Evolutionary conservation across 2,329 filamentous ascomycete genomes (phyloP), one percentile per base, ranked within the genome.

Genomic region (Penicillium janthinellum): DNA sequence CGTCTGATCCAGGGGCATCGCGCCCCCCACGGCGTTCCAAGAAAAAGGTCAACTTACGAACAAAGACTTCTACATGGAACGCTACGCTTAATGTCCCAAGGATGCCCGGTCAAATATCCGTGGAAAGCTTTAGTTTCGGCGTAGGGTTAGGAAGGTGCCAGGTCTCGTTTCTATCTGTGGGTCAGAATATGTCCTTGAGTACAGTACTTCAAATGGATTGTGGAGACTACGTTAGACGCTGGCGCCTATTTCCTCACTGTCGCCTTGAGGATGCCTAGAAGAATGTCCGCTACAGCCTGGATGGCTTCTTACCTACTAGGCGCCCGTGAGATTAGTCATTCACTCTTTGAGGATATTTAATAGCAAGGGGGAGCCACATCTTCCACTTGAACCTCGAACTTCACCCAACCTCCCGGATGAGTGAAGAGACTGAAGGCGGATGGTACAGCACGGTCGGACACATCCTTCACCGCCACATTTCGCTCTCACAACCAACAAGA

Each of bases 191-290:
- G 2, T 25, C 11, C n/a, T 4, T 45, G 44, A 31, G 20, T 22
- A 22, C 22, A 22, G 22, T 31, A 15, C 22, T n/a, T 6, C 12
- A 2, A 31, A 15, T 25, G 25, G 28, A 17, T 25, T 15, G 3
- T 25, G 12, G 5, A 41, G 25, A 37, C 31, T 22, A 14, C n/a
- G 12, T 15, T 38, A 17, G 35, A 44, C 22, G 51, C 37, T 53
- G 51, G 51, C 51, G 51, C 51, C 51, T 53, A 42, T 35, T 8
- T 28, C 14, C 42, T 45, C 42, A 45, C 11, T 31, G 51, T 12
- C 51, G 51, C 51, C 50, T 53, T 39, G 37, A 53, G 50, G 35
- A 10, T 31, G 50, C 50, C 51, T 53, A 53, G 25, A 8, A 17
- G n/a, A 35, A 34, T 28, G 34, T 7, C n/a, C n/a, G 28, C 51